Evolutionary conservation across 208 protist species (phyloP).

Genomic region (Acanthamoeba healyi): DNA sequence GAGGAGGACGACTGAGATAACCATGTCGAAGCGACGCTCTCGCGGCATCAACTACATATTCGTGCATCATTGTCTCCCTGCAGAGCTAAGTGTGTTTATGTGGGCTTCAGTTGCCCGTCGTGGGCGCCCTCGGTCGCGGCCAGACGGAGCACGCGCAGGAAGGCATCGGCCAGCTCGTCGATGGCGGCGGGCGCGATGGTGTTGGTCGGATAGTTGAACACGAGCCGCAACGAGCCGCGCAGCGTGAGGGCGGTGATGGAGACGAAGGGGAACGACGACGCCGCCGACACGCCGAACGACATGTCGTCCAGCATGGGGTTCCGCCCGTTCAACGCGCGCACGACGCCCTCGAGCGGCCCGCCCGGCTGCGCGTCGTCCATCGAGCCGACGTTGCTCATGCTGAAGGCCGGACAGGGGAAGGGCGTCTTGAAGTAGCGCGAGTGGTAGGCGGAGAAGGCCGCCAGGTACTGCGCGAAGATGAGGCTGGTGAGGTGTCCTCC

Average conservation of each 20-base stretch:
- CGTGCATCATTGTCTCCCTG: too few relatives aligned
- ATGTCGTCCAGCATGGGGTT: background rate
- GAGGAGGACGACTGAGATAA: background rate
- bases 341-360: background rate
- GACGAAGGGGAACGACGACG: background rate
- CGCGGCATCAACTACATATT: too few relatives aligned
- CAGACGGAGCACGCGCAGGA: background rate
- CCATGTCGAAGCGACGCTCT: too few relatives aligned
- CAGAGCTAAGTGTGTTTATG: too few relatives aligned
- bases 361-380: background rate
- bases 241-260: background rate
- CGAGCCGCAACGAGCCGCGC: background rate
- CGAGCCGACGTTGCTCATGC: slow-evolving; percentile 6
- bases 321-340: background rate
- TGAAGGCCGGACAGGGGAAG: background rate
- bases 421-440: background rate
- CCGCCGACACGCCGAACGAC: background rate
- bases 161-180: slow-evolving; percentile 7
- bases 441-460: background rate
- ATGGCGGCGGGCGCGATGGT: background rate
- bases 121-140: background rate
- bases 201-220: background rate
- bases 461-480: slow-evolving; percentile 22
- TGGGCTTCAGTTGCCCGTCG: too few relatives aligned
- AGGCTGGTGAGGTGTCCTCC: background rate